Conservation (phyloP, 179 eudicot species). For the Heliamphora pulchella region DNA sequence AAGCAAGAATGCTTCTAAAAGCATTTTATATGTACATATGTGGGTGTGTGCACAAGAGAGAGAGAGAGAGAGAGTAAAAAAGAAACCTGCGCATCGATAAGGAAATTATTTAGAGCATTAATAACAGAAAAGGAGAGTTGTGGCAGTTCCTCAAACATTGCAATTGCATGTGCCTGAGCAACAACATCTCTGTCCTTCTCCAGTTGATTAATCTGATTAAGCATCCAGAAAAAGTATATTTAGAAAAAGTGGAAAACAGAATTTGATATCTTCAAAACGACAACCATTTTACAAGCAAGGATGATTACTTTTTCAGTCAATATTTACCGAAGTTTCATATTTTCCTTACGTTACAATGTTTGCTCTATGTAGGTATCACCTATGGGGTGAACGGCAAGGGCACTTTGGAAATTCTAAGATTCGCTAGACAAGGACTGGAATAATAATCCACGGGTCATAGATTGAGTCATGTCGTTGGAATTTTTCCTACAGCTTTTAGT, state of each 20-base stretch:
- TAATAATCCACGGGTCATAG: background rate
- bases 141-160: constrained; percentile 60
- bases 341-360: background rate
- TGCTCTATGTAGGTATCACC: background rate
- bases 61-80: background rate
- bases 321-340: background rate
- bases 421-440: too few species aligned
- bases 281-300: background rate
- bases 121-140: constrained; percentile 64
- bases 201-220: constrained; percentile 72
- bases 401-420: background rate
- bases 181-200: constrained; percentile 99
- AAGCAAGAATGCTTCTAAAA: background rate
- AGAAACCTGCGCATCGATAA: constrained; percentile 65
- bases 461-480: background rate
- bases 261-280: background rate
- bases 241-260: background rate
- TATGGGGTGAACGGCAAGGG: background rate
- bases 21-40: background rate
- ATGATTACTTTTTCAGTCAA: background rate
- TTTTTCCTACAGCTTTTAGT: background rate
- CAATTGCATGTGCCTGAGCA: constrained; percentile 91
- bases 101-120: constrained; percentile 63
- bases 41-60: background rate
- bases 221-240: background rate